Evolutionary conservation across 371 early-diverging fungal species (phyloP).

Genomic region (Smittium culicis): DNA sequence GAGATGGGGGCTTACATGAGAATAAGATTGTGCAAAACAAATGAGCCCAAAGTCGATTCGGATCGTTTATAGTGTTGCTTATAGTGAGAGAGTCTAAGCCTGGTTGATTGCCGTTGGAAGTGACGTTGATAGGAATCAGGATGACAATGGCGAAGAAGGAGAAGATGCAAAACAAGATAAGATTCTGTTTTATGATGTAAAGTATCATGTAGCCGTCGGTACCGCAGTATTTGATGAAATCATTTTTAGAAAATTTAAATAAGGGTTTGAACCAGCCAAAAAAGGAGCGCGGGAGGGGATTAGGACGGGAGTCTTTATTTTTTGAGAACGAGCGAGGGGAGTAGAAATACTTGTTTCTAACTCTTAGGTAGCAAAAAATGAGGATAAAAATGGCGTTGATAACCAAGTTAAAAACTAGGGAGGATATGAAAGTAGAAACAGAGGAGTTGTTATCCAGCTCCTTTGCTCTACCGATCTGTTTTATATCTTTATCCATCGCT

Average conservation of each 20-base stretch:
- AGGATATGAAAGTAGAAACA: conserved; percentile 2
- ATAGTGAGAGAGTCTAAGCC: conserved; percentile 10
- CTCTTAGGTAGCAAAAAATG: conserved; percentile 4
- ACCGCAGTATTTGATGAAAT: conserved; percentile 6
- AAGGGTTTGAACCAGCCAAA: conserved; percentile 12
- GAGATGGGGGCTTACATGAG: neutral
- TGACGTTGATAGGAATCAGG: conserved; percentile 11
- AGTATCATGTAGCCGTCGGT: conserved; percentile 11
- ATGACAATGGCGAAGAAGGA: conserved; percentile 1
- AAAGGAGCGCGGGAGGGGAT: neutral
- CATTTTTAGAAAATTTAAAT: conserved; percentile 5
- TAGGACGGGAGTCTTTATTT: neutral
- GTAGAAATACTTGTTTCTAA: conserved; percentile 5
- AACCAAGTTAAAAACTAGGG: neutral
- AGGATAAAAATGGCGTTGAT: conserved; percentile 4
- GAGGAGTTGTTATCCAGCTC: conserved; percentile 4
- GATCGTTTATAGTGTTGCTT: neutral
- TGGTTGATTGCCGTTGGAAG: neutral
- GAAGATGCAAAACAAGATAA: conserved; percentile 4
- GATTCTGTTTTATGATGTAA: conserved; percentile 7
- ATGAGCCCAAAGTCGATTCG: conserved; percentile 12
- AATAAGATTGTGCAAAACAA: conserved; percentile 8
- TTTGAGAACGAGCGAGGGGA: conserved; percentile 1
- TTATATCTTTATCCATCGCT: too few species aligned
- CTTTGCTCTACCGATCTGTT: too few species aligned